phyloP scores from a whole-genome alignment of 2,329 filamentous ascomycete species.

The Epichloe glyceriae region DNA sequence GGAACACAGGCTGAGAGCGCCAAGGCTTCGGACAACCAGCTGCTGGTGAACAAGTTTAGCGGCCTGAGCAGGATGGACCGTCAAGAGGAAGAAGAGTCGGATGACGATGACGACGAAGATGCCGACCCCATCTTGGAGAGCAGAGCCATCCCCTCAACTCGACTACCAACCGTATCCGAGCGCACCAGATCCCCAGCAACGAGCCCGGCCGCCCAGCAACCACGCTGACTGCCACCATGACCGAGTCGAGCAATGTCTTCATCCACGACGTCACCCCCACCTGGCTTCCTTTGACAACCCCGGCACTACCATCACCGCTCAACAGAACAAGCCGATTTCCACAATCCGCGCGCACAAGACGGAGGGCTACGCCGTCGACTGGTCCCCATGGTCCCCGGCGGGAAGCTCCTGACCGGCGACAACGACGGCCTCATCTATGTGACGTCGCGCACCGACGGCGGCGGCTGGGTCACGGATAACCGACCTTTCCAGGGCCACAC shows the following conservation, averaged over 20 bases:
- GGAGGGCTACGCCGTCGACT: constrained; percentile 95
- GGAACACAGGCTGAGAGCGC: constrained; percentile 80
- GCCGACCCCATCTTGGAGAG: constrained; percentile 88
- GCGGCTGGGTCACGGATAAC: constrained; percentile 78
- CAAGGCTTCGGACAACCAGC: constrained; percentile 72
- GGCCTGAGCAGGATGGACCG: constrained; percentile 79
- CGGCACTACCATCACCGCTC: constrained; percentile 63
- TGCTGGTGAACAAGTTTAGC: constrained; percentile 95
- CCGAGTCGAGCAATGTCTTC: constrained; percentile 74
- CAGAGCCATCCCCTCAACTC: constrained; percentile 70
- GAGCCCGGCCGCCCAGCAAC: constrained; percentile 61
- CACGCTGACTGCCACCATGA: constrained; percentile 83
- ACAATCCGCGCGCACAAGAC: constrained; percentile 84
- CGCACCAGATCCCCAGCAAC: constrained; percentile 62
- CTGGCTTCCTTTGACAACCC: constrained; percentile 82
- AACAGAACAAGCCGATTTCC: constrained; percentile 77
- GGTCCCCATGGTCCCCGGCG: constrained; percentile 66
- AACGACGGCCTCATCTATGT: constrained; percentile 80
- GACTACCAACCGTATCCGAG: constrained; percentile 87
- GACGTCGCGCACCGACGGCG: constrained; percentile 75
- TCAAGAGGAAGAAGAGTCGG: constrained; percentile 50
- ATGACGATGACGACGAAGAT: constrained; percentile 62
- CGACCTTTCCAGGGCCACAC: constrained; percentile 74
- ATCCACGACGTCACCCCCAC: constrained; percentile 94
- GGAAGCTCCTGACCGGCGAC: constrained; percentile 85